phyloP scores from a whole-genome alignment of 345 rosid species.

The Clarkia xantiana region DNA sequence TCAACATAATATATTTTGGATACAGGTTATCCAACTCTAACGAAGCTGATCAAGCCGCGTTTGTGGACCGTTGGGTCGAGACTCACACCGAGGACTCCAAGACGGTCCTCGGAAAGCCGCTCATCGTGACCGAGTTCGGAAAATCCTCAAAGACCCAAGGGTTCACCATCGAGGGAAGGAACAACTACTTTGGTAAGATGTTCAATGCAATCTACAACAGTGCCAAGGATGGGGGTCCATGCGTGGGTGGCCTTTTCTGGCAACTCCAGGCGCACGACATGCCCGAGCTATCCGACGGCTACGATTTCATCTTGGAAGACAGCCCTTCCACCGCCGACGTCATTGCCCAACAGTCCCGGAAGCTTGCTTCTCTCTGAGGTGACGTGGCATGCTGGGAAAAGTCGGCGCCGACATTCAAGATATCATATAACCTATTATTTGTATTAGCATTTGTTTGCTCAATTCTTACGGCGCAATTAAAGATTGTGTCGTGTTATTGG shows the following conservation, averaged over 20 bases:
- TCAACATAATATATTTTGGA: too few species aligned
- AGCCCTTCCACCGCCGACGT: constrained; percentile 45
- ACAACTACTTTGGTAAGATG: constrained; percentile 28
- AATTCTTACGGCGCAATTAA: too few species aligned
- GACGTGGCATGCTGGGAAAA: too few species aligned
- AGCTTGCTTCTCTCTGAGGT: constrained; percentile 15
- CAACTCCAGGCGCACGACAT: constrained; percentile 40
- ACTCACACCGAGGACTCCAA: constrained; percentile 34
- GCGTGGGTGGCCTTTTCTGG: constrained; percentile 61
- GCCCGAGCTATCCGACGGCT: constrained; percentile 37
- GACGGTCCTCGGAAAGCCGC: constrained; percentile 34
- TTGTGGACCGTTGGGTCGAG: constrained; percentile 38
- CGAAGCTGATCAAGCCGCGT: constrained; percentile 22
- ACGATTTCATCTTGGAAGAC: constrained; percentile 37
- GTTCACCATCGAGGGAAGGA: constrained; percentile 33
- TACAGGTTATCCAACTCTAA: constrained; percentile 42
- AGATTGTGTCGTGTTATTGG: too few species aligned
- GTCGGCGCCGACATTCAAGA: too few species aligned
- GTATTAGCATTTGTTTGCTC: too few species aligned
- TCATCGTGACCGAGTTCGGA: constrained; percentile 51
- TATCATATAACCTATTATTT: too few species aligned
- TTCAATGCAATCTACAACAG: constrained; percentile 32
- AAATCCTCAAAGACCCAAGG: constrained; percentile 31
- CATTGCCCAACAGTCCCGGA: constrained; percentile 43
- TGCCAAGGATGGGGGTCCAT: constrained; percentile 29